phyloP scores from a whole-genome alignment of 2,329 filamentous ascomycete genomes.

The Aurifilum marmelostoma region DNA sequence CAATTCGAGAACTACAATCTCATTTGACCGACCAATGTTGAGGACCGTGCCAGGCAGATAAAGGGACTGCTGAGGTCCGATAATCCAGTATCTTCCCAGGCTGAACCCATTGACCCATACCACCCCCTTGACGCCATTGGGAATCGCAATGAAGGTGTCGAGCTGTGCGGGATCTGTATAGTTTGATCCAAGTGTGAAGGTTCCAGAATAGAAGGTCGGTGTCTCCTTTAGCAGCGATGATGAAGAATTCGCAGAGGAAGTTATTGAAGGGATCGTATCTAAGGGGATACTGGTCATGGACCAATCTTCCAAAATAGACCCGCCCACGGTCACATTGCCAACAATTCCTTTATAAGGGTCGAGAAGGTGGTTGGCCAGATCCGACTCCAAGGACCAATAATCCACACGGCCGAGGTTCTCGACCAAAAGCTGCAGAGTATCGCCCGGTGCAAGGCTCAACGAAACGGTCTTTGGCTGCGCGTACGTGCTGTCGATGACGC shows the following conservation, averaged over 20 bases:
- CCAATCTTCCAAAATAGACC: constrained; percentile 10
- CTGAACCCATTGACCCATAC: constrained; percentile 28
- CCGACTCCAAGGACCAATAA: constrained; percentile 36
- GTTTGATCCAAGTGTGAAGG: constrained; percentile 13
- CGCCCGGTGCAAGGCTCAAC: constrained; percentile 43
- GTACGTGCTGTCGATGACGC: constrained; percentile 53
- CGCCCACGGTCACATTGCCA: constrained; percentile 46
- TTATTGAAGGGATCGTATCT: background rate
- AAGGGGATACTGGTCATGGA: constrained; percentile 17
- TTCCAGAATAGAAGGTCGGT: constrained; percentile 22
- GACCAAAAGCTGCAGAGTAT: constrained; percentile 48
- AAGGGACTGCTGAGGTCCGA: constrained; percentile 17
- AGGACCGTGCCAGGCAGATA: constrained; percentile 7
- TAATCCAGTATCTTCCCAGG: constrained; percentile 26
- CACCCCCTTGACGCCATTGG: constrained; percentile 22
- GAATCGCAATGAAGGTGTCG: constrained; percentile 26
- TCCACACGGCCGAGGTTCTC: constrained; percentile 57
- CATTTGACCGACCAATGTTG: constrained; percentile 20
- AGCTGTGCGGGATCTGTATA: constrained; percentile 19
- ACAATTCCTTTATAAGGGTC: constrained; percentile 53
- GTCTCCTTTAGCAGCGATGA: background rate
- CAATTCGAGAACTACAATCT: constrained; percentile 27
- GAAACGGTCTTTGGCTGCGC: constrained; percentile 42
- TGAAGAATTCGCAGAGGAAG: background rate
- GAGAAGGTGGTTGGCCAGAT: constrained; percentile 39